These are phyloP conservation scores for Alloteropsis angusta DNA, from an alignment of 202 grass and related monocot species.

Conservation along the genomic window DNA sequence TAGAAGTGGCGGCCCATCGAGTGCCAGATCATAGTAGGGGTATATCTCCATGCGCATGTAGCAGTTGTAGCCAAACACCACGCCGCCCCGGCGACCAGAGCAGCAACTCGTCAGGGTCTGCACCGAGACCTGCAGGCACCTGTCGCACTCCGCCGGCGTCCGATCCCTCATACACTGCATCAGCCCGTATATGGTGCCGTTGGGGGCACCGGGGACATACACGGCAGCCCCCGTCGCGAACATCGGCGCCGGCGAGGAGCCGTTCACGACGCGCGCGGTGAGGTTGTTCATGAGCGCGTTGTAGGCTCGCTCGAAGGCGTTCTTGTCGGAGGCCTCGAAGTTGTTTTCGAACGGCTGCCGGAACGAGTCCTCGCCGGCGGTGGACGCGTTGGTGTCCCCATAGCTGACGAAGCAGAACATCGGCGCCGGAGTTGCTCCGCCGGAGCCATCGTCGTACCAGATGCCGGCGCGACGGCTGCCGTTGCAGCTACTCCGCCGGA, in stretches of 20 bases:
- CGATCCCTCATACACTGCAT: conserved; percentile 36
- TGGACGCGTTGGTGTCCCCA: background rate
- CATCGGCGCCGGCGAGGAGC: background rate
- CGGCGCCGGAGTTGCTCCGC: background rate
- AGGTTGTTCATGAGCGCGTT: conserved; percentile 15
- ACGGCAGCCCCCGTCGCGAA: conserved; percentile 20
- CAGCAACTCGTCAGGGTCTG: background rate
- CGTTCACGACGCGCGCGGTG: background rate
- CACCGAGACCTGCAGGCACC: conserved; percentile 18
- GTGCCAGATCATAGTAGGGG: background rate
- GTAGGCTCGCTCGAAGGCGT: background rate
- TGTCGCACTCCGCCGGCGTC: background rate
- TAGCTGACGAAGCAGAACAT: conserved; percentile 18
- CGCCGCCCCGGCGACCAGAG: background rate
- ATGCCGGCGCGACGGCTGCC: conserved; percentile 4
- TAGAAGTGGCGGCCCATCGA: background rate
- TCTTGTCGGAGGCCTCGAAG: background rate
- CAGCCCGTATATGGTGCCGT: conserved; percentile 34
- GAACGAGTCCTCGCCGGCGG: background rate
- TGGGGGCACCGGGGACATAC: background rate
- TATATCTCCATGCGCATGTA: conserved; percentile 27
- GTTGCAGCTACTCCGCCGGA: background rate
- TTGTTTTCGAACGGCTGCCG: rapidly evolving
- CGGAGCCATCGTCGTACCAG: conserved; percentile 13
- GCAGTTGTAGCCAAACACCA: conserved; percentile 21